Evolutionary conservation across 768 basidiomycete species (phyloP).

Genomic region (Holtermannia corniformis): DNA sequence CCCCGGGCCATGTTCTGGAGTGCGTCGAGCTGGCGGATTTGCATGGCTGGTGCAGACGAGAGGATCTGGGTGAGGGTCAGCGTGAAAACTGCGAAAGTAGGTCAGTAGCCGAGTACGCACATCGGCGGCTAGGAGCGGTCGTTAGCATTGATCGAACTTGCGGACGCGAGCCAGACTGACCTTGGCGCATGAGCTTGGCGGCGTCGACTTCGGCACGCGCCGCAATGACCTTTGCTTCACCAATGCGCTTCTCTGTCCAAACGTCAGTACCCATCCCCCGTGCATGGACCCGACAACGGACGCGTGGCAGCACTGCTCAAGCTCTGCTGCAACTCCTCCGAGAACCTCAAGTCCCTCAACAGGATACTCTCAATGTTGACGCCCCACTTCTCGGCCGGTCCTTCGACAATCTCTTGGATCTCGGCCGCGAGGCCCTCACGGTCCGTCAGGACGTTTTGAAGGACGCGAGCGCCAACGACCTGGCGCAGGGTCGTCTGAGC

Average conservation of each 20-base stretch:
- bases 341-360: slow-evolving; percentile 58
- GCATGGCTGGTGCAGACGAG: slow-evolving; percentile 92
- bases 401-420: slow-evolving; percentile 41
- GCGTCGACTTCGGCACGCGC: slow-evolving; percentile 93
- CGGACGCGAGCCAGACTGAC: neutral
- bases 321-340: slow-evolving; percentile 75
- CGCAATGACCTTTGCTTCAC: slow-evolving; percentile 57
- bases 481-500: slow-evolving; percentile 78
- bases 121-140: slow-evolving; percentile 58
- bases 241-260: neutral
- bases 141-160: neutral
- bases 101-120: slow-evolving; percentile 44
- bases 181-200: slow-evolving; percentile 85
- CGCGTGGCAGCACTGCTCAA: slow-evolving; percentile 82
- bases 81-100: neutral
- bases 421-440: slow-evolving; percentile 56
- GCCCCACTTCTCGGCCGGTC: slow-evolving; percentile 65
- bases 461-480: slow-evolving; percentile 78
- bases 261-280: neutral
- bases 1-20: slow-evolving; percentile 91
- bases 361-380: slow-evolving; percentile 93
- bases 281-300: neutral
- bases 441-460: slow-evolving; percentile 94
- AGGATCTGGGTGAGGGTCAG: slow-evolving; percentile 26
- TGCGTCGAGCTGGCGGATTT: slow-evolving; percentile 92